Evolutionary conservation across 2,329 filamentous ascomycete species (phyloP).

Genomic region (Penicillium frequentans): DNA sequence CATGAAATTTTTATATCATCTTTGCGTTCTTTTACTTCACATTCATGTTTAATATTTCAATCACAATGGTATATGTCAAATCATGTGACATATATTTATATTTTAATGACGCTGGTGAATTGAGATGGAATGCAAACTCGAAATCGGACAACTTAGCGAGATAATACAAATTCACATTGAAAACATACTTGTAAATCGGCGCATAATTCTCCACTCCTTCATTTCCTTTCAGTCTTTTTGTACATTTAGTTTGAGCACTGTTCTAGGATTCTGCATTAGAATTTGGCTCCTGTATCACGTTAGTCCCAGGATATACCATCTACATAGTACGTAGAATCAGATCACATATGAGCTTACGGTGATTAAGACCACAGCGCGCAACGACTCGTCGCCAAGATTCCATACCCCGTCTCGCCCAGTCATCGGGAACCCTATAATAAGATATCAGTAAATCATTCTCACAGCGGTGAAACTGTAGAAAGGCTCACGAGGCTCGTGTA

Average conservation of each 20-base stretch:
- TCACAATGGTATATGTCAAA: not conserved
- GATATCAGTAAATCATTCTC: not conserved
- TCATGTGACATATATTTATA: not conserved
- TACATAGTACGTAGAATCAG: not conserved
- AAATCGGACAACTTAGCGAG: not conserved
- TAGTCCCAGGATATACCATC: not conserved
- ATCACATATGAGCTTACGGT: not conserved
- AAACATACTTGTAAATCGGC: not conserved
- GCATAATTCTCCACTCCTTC: not conserved
- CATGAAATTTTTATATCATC: not conserved
- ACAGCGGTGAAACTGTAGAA: not conserved
- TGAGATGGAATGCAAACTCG: not conserved
- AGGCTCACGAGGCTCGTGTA: slow-evolving; percentile 1
- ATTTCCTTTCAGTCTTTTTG: not conserved
- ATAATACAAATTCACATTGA: not conserved
- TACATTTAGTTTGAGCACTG: too few relatives aligned
- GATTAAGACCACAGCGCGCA: slow-evolving; percentile 5
- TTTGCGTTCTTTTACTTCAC: not conserved
- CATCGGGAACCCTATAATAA: slow-evolving; percentile 6
- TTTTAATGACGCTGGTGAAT: not conserved
- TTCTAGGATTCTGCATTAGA: not conserved
- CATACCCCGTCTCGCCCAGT: slow-evolving; percentile 11
- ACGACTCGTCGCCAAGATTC: slow-evolving; percentile 4
- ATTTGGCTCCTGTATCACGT: not conserved
- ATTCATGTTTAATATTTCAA: not conserved